Base-by-base conservation (phyloP, 768 basidiomycete genomes). In the Suillus variegatus region DNA sequence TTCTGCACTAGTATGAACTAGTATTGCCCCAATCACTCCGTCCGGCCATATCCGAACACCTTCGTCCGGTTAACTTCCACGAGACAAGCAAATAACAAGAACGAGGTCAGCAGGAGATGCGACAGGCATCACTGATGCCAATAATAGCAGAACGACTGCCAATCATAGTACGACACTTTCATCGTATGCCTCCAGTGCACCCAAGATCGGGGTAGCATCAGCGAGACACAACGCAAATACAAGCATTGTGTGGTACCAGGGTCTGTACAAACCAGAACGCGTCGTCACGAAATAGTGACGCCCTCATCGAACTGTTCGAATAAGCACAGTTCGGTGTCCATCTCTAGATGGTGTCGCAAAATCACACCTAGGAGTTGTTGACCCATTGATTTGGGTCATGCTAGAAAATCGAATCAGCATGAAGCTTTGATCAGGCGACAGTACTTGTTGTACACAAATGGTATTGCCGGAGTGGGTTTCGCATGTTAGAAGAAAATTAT, bases 21-120 rank as follows among this genome's bases (percentile, higher is more conserved):
- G n/a, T n/a, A 81, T 72, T 3, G 79, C 81, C 12, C 82, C 82
- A 32, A 83, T 69, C 16, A 79, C 73, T 9, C 78, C 80, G 68
- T 83, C 82, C 1, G 82, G 82, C 20, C 82, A 69, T 18, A 83
- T 72, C 7, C 63, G 25, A 81, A 72, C 6, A 75, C 74, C 20
- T 78, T 66, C 10, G 68, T 67, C 54, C 75, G 77, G 10, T 72
- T 72, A n/a, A 74, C 72, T 22, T 63, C 66, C 16, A 76, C 70
- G 60, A 70, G 71, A 70, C 82, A 82, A 1, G 75, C 72, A 1
- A 68, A 65, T 78, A 75, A 76, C 75, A 13, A 82, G 60, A 13
- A 78, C 72, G 35, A 71, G 74, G 64, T 76, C 74, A 1, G 74
- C 74, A 40, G 20, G 40, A 43, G 47, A 46, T n/a, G 20, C 44